These are phyloP conservation scores for Cercospora sesami DNA, from an alignment of 2,329 filamentous ascomycete genomes.

Conservation along the genomic window DNA sequence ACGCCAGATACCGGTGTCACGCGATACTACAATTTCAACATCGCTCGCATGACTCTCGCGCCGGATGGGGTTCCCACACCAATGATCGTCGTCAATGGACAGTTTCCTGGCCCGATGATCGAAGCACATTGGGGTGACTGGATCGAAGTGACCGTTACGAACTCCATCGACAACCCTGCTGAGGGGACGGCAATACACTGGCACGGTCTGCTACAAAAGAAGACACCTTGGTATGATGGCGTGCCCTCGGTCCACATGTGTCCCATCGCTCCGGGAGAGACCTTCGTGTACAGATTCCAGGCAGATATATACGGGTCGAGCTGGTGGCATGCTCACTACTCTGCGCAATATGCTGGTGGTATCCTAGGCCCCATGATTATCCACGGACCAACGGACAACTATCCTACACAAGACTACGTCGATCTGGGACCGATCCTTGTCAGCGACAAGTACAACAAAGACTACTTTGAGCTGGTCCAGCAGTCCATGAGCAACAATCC, in stretches of 20 bases:
- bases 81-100: constrained; percentile 30
- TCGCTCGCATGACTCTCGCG: constrained; percentile 25
- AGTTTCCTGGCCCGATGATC: constrained; percentile 38
- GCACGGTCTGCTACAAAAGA: constrained; percentile 42
- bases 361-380: constrained; percentile 38
- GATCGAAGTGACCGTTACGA: constrained; percentile 37
- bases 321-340: constrained; percentile 45
- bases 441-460: constrained; percentile 42
- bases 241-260: constrained; percentile 45
- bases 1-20: constrained; percentile 33
- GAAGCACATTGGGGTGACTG: not conserved
- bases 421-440: constrained; percentile 41
- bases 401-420: constrained; percentile 31
- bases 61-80: constrained; percentile 30
- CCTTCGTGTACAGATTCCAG: constrained; percentile 44
- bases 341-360: constrained; percentile 37
- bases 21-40: constrained; percentile 32
- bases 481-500: constrained; percentile 33
- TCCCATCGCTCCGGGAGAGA: constrained; percentile 44
- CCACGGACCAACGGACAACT: constrained; percentile 34
- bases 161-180: constrained; percentile 26
- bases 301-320: constrained; percentile 41
- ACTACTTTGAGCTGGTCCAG: constrained; percentile 35
- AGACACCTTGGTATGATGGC: constrained; percentile 45
- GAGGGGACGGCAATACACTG: constrained; percentile 46